phyloP scores from a whole-genome alignment of 2,329 filamentous ascomycete species.

The Polytolypa hystricis region DNA sequence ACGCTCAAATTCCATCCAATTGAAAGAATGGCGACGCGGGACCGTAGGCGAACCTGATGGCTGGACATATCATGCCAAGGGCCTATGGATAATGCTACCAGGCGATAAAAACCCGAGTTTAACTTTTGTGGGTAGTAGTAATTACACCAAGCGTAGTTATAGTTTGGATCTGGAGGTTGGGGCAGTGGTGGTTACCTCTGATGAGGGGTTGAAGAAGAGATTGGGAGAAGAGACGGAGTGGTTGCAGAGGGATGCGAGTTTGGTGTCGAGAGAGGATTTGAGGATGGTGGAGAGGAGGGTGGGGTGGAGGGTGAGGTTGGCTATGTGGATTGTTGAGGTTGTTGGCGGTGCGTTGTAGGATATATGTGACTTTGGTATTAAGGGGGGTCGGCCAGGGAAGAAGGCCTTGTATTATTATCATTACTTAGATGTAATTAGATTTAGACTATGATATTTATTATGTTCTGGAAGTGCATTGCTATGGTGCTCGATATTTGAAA shows the following conservation, averaged over 20 bases:
- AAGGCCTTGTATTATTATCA: neutral
- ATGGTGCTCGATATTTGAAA: too few species aligned
- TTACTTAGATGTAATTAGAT: too few species aligned
- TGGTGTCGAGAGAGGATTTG: conserved; percentile 66
- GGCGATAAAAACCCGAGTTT: conserved; percentile 57
- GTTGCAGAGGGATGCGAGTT: conserved; percentile 62
- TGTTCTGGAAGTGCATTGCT: too few species aligned
- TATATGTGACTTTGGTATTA: neutral
- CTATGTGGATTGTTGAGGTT: conserved; percentile 86
- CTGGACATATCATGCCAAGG: conserved; percentile 98
- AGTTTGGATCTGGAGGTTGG: conserved; percentile 85
- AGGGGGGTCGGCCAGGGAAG: neutral
- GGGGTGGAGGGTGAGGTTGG: conserved; percentile 68
- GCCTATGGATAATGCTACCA: conserved; percentile 67
- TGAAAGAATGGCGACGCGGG: conserved; percentile 83
- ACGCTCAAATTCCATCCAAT: conserved; percentile 48
- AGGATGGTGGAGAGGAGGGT: conserved; percentile 72
- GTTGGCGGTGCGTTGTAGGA: conserved; percentile 73
- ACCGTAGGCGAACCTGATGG: conserved; percentile 69
- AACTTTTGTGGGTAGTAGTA: conserved; percentile 79
- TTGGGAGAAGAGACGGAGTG: conserved; percentile 71
- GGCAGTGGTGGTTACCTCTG: conserved; percentile 69
- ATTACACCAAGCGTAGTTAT: conserved; percentile 93
- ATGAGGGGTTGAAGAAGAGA: conserved; percentile 58
- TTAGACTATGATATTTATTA: too few species aligned